Evolutionary conservation across 2,329 filamentous ascomycete genomes (phyloP).

Genomic region (Microdochium bolleyi): DNA sequence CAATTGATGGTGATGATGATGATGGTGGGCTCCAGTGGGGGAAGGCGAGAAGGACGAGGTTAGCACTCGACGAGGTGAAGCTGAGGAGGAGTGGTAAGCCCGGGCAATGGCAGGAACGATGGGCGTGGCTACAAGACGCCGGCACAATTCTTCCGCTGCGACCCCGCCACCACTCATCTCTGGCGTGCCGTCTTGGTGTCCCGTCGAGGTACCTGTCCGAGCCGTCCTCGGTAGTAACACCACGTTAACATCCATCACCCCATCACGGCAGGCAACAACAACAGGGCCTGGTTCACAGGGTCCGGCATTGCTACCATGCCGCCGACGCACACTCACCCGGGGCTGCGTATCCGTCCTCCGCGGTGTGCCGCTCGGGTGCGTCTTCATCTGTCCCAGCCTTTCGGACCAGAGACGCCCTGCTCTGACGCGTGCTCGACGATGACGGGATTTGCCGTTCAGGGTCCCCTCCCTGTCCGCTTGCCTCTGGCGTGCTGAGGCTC

Average conservation of each 20-base stretch:
- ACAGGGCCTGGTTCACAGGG: neutral
- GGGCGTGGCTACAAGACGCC: no score
- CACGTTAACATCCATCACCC: neutral
- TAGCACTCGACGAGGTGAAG: no score
- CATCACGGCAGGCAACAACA: neutral
- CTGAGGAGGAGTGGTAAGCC: no score
- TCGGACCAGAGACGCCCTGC: neutral
- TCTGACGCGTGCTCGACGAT: no score
- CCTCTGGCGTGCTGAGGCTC: neutral
- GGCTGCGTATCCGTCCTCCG: neutral
- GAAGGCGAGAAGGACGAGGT: no score
- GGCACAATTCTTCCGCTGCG: neutral
- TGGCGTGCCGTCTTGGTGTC: neutral
- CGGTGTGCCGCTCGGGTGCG: neutral
- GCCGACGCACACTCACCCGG: neutral
- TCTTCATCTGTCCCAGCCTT: neutral
- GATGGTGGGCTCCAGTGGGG: no score
- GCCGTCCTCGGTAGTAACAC: neutral
- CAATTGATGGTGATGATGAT: no score
- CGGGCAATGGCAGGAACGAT: no score
- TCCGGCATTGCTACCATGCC: neutral
- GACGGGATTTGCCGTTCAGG: neutral
- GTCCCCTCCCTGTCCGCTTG: neutral
- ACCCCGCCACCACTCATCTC: neutral
- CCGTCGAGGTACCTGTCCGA: neutral